phyloP scores from a whole-genome alignment of 2,329 filamentous ascomycete species.

The Pseudogymnoascus sp. region DNA sequence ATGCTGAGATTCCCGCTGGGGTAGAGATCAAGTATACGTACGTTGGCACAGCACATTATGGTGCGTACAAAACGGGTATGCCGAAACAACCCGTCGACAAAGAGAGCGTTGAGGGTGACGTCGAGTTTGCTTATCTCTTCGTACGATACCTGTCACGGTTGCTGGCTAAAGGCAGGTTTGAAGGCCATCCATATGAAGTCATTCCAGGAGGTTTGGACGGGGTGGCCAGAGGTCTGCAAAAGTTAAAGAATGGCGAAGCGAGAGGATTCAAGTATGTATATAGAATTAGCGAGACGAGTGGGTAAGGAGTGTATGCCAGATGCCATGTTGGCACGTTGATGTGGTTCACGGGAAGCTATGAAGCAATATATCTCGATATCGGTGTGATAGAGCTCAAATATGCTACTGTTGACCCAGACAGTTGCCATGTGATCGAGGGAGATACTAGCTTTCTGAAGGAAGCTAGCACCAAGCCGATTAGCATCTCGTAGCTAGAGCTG shows the following conservation, averaged over 20 bases:
- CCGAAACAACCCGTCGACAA: conserved; percentile 14
- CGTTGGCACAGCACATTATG: conserved; percentile 21
- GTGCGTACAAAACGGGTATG: conserved; percentile 11
- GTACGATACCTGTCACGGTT: conserved; percentile 29
- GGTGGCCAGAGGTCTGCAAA: conserved; percentile 43
- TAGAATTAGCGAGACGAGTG: conserved; percentile 24
- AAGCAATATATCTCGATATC: too few species aligned
- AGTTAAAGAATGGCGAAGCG: conserved; percentile 52
- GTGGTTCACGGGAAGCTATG: too few species aligned
- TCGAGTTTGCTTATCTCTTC: conserved; percentile 23
- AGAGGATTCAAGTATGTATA: conserved; percentile 61
- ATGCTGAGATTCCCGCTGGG: conserved; percentile 3
- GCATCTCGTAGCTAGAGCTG: too few species aligned
- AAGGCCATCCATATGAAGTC: conserved; percentile 43
- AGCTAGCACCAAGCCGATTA: conserved; percentile 18
- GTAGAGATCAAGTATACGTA: conserved; percentile 17
- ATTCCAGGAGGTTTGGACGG: conserved; percentile 42
- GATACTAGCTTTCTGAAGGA: too few species aligned
- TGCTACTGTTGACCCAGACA: too few species aligned
- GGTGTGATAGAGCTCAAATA: too few species aligned
- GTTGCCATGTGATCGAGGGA: too few species aligned
- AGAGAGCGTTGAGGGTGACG: conserved; percentile 16
- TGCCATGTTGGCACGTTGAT: too few species aligned
- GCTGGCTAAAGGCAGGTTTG: conserved; percentile 44
- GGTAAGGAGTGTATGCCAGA: too few species aligned